These are phyloP conservation scores for Kodamaea lidongshanica DNA, from an alignment of 805 yeast genomes.

Conservation along the genomic window DNA sequence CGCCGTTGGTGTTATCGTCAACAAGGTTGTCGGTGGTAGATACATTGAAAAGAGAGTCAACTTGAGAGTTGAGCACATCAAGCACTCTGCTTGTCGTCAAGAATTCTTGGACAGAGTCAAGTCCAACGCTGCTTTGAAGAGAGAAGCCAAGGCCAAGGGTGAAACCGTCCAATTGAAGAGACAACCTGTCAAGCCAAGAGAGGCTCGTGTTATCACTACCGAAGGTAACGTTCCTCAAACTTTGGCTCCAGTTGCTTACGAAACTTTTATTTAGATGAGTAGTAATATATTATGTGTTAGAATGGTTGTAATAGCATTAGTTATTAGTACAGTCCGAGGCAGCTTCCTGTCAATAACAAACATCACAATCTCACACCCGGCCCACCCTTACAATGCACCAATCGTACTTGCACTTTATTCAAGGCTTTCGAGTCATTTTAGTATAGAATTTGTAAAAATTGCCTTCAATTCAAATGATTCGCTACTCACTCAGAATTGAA, in stretches of 20 bases:
- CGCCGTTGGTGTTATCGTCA: slow-evolving; percentile 94
- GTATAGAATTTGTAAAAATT: too few relatives aligned
- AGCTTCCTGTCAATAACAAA: too few relatives aligned
- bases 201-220: slow-evolving; percentile 76
- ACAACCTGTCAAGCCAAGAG: slow-evolving; percentile 98
- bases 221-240: slow-evolving; percentile 87
- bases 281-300: slow-evolving; percentile 4
- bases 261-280: slow-evolving; percentile 84
- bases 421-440: too few relatives aligned
- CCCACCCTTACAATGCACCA: too few relatives aligned
- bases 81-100: slow-evolving; percentile 99
- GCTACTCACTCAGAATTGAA: too few relatives aligned
- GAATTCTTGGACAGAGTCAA: slow-evolving; percentile 99
- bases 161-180: slow-evolving; percentile 89
- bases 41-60: slow-evolving; percentile 98
- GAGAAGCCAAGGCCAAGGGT: slow-evolving; percentile 94
- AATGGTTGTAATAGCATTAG: background rate
- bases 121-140: slow-evolving; percentile 87
- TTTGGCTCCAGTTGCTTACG: slow-evolving; percentile 98
- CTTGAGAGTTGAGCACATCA: slow-evolving; percentile 97
- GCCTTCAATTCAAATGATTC: too few relatives aligned
- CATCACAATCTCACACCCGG: too few relatives aligned
- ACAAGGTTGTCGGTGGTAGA: slow-evolving; percentile 99
- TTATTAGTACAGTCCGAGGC: background rate
- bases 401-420: too few relatives aligned